Base-by-base conservation (phyloP, 2,329 filamentous ascomycete genomes). In the Fusarium musae region DNA sequence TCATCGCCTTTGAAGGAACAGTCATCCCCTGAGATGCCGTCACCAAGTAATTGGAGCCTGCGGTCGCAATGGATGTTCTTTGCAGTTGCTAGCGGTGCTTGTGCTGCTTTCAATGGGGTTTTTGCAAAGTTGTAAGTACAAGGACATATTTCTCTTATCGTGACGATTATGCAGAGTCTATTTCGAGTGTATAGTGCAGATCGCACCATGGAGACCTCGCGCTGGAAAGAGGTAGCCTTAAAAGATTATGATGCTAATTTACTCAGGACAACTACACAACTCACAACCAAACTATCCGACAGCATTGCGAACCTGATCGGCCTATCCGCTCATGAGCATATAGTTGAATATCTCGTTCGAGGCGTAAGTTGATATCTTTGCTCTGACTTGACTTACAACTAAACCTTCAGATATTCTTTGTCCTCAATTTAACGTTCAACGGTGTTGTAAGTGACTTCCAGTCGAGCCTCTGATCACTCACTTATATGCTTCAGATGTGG, bases 41-140 rank as follows among this genome's bases (percentile, higher is more conserved):
- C 47, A 34, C 42, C 50, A 10, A 60, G 59, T 30, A 59, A 73
- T 34, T 82, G 70, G 82, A 82, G 77, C 75, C 83, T 72, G 32
- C 78, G 77, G 17, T 75, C 79, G 36, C 86, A 88, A 73, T 93
- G 91, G 91, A 87, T 96, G 70, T 83, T 91, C 57, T 87, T 93
- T 70, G 92, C 93, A 46, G 80, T 95, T 46, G 89, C 91, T 54
- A 94, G 92, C 78, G 93, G 93, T 70, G 90, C 89, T 59, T 95
- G 93, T 78, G 93, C 93, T 37, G 93, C 93, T 28, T 91, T 93
- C 75, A 96, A 96, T 77, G 93, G 93, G 66, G 91, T 93, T 9
- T 95, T 96, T 84, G 93, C 93, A 2, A 96, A 96, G 83, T 84
- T 96, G 92, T 93, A 83, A 78, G 89, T 86, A 44, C 26, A 30